Evolutionary conservation across 805 yeast genomes (phyloP).

Genomic region (Teunomyces kruisii): DNA sequence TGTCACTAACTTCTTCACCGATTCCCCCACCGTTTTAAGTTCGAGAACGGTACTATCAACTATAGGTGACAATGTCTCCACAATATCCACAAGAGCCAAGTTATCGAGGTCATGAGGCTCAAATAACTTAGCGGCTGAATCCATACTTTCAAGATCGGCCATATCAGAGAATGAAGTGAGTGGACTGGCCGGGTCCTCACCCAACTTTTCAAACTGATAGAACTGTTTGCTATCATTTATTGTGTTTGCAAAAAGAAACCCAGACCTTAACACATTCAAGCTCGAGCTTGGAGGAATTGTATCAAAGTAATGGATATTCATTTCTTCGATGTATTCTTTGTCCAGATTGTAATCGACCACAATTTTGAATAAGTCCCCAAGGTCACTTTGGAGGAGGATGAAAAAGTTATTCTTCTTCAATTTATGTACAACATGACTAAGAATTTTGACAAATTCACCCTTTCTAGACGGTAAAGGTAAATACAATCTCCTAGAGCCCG

Average conservation of each 20-base stretch:
- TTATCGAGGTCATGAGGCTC: conserved; percentile 44
- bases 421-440: conserved; percentile 64
- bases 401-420: conserved; percentile 62
- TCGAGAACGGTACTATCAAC: conserved; percentile 23
- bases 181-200: conserved; percentile 44
- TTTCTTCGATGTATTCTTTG: conserved; percentile 38
- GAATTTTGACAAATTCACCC: conserved; percentile 22
- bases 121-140: not conserved
- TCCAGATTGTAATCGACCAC: conserved; percentile 50
- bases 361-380: conserved; percentile 73
- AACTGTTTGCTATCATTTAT: conserved; percentile 62
- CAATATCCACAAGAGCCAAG: conserved; percentile 54
- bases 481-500: conserved; percentile 22
- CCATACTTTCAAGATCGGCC: not conserved
- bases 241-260: conserved; percentile 69
- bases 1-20: conserved; percentile 23
- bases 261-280: conserved; percentile 66
- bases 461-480: conserved; percentile 58
- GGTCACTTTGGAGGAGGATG: conserved; percentile 62
- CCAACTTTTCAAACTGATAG: conserved; percentile 79
- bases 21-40: conserved; percentile 9
- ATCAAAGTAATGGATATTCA: conserved; percentile 72
- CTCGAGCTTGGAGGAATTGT: conserved; percentile 60
- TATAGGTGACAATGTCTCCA: conserved; percentile 55
- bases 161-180: not conserved